Evolutionary conservation across 805 yeast species (phyloP), one percentile per base, ranked within the genome.

Genomic region (Myxozyma sirexii): DNA sequence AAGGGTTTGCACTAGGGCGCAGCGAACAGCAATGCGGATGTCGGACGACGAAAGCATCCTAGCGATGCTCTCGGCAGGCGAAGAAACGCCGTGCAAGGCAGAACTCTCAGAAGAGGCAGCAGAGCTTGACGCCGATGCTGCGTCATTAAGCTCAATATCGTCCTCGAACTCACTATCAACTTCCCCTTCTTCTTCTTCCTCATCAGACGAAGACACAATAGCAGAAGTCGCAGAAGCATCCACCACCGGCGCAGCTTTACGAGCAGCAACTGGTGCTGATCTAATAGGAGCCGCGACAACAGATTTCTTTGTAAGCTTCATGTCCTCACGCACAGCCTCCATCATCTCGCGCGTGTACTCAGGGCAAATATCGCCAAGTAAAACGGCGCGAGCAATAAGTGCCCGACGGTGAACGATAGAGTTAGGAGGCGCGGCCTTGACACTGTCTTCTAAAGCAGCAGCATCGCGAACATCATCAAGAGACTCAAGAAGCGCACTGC

Each of bases 321-420:
- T 27, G 41, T 67, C 71, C 41, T 62, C 62, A 15, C 56, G 46
- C 26, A 69, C 55, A 42, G 62, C 52, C 43, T 63, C 64, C 63
- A 69, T 64, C 45, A 70, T 66, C 49, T 63, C 55, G 42, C 62
- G 50, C 10, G 67, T 54, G 41, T 59, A 63, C 26, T 54, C 56
- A 13, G 67, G 61, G 27, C 64, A 65, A 50, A 61, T 54, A 21
- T 67, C 57, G 1, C 69, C 73, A 12, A 67, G 61, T 33, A 73
- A 47, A 21, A 70, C 62, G 8, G 74, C 68, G 31, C 66, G 68
- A 5, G 71, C 67, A 41, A 70, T 66, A 8, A 67, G 58, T 10
- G 70, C 72, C 3, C 72, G 66, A 8, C 70, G 71, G 37, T 59
- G 62, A 15, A 68, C 68, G 41, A 63, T 61, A 46, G 72, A 65